A percentile compares a stretch with the other conserved stretches of the same genome.
Conservation (phyloP, 352 stramenopile genomes). For the Pythium biforme region DNA sequence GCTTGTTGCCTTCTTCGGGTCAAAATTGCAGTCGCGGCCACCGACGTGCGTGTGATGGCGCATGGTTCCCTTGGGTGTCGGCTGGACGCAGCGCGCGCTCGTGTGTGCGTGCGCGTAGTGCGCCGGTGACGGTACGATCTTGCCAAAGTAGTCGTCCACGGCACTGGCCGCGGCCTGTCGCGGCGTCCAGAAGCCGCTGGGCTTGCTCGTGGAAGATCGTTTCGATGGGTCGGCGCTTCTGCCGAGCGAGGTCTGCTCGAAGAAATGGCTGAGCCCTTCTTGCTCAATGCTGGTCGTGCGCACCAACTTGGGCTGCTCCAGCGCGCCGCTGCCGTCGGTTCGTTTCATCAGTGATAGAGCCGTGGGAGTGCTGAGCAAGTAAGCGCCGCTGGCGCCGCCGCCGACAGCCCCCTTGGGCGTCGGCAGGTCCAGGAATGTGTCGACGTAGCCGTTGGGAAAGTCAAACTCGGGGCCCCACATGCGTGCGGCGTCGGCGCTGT, state of each 20-base stretch:
- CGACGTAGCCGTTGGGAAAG: constrained; percentile 47
- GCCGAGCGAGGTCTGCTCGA: constrained; percentile 63
- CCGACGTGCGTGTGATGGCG: constrained; percentile 15
- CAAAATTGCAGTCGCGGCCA: constrained; percentile 32
- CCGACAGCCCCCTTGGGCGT: constrained; percentile 53
- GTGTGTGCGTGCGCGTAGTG: constrained; percentile 7
- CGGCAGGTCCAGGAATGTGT: constrained; percentile 75
- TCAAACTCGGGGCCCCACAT: constrained; percentile 71
- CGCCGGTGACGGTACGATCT: constrained; percentile 30
- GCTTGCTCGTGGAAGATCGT: not conserved
- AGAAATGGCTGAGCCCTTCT: constrained; percentile 71
- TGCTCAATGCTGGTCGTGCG: constrained; percentile 73
- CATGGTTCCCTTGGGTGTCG: constrained; percentile 33
- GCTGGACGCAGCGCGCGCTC: constrained; percentile 19
- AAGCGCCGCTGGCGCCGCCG: constrained; percentile 2
- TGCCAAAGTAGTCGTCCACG: constrained; percentile 61
- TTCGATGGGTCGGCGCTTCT: constrained; percentile 7
- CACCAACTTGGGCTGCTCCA: constrained; percentile 57
- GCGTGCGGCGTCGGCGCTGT: constrained; percentile 36
- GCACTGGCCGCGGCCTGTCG: constrained; percentile 26
- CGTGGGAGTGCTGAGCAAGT: constrained; percentile 8
- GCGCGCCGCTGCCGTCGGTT: not conserved
- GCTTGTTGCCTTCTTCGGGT: constrained; percentile 35
- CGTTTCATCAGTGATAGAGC: constrained; percentile 17
- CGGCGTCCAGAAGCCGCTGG: constrained; percentile 11